These are phyloP conservation scores for Trichaptum fuscoviolaceum DNA, from an alignment of 768 basidiomycete genomes.

Conservation along the genomic window DNA sequence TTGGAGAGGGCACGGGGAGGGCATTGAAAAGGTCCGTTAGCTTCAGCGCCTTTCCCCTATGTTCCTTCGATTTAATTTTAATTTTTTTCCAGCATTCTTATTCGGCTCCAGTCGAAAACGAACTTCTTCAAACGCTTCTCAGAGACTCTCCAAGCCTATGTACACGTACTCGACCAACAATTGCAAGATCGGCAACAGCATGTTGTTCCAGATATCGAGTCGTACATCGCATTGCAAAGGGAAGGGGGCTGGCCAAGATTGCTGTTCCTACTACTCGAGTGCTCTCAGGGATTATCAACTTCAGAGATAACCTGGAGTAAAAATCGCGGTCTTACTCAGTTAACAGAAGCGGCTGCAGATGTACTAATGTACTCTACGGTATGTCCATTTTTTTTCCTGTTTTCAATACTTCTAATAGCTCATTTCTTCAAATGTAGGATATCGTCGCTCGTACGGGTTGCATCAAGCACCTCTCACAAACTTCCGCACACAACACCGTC, in stretches of 20 bases:
- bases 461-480: slow-evolving; percentile 31
- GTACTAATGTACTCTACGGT: slow-evolving; percentile 54
- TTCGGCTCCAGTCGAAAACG: slow-evolving; percentile 31
- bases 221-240: slow-evolving; percentile 42
- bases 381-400: slow-evolving; percentile 13
- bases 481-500: slow-evolving; percentile 41
- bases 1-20: slow-evolving; percentile 7
- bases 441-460: slow-evolving; percentile 44
- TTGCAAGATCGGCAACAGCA: slow-evolving; percentile 21
- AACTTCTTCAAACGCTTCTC: slow-evolving; percentile 41
- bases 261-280: slow-evolving; percentile 47
- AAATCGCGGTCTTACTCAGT: slow-evolving; percentile 22
- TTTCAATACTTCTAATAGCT: slow-evolving; percentile 3
- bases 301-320: slow-evolving; percentile 24
- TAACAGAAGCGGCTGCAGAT: slow-evolving; percentile 40
- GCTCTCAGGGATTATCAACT: slow-evolving; percentile 41
- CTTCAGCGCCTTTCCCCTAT: slow-evolving; percentile 27
- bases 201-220: slow-evolving; percentile 36
- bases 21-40: slow-evolving; percentile 23
- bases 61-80: slow-evolving; percentile 8
- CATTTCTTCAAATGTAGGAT: slow-evolving; percentile 40
- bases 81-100: slow-evolving; percentile 31
- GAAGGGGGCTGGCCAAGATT: slow-evolving; percentile 44
- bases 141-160: slow-evolving; percentile 27
- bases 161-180: slow-evolving; percentile 28